A percentile compares a stretch with the other conserved stretches of the same genome.
phyloP scores from a whole-genome alignment of 2,329 filamentous ascomycete genomes.

The Exutisphaerella laricina region DNA sequence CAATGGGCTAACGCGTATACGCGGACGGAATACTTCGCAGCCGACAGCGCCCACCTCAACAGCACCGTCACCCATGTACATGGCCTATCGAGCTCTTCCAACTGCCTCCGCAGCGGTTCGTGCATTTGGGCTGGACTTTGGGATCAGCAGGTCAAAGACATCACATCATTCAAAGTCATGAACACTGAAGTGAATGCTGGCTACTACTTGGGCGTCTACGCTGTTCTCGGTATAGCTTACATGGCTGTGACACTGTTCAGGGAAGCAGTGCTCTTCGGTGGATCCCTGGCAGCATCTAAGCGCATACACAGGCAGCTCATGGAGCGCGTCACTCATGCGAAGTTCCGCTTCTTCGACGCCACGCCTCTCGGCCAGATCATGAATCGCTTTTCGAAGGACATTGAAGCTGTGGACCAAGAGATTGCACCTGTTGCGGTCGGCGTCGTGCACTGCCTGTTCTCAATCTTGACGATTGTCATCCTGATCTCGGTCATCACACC shows the following conservation, averaged over 20 bases:
- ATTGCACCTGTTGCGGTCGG: constrained; percentile 86
- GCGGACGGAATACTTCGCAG: constrained; percentile 40
- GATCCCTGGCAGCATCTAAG: constrained; percentile 81
- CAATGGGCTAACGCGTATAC: constrained; percentile 88
- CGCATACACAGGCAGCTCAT: constrained; percentile 77
- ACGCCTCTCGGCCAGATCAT: constrained; percentile 94
- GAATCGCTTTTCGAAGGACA: constrained; percentile 97
- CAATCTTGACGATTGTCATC: constrained; percentile 76
- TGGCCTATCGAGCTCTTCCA: constrained; percentile 40
- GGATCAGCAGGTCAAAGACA: constrained; percentile 16
- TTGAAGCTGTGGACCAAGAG: constrained; percentile 92
- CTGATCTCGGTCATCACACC: constrained; percentile 87
- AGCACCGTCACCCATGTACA: constrained; percentile 40
- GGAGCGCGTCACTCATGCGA: constrained; percentile 73
- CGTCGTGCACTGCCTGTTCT: constrained; percentile 60
- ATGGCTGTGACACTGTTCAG: constrained; percentile 75
- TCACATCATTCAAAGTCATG: constrained; percentile 18
- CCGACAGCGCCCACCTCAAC: constrained; percentile 8
- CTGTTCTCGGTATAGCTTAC: constrained; percentile 68
- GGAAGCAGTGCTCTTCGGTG: constrained; percentile 86
- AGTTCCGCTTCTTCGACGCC: constrained; percentile 96
- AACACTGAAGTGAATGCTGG: constrained; percentile 58
- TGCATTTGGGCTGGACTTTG: constrained; percentile 44
- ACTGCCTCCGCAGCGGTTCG: constrained; percentile 46
- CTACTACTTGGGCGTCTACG: constrained; percentile 83